Evolutionary conservation across 768 basidiomycete species (phyloP), one percentile per base, ranked within the genome.

Genomic region (Trichaptum fuscoviolaceum): DNA sequence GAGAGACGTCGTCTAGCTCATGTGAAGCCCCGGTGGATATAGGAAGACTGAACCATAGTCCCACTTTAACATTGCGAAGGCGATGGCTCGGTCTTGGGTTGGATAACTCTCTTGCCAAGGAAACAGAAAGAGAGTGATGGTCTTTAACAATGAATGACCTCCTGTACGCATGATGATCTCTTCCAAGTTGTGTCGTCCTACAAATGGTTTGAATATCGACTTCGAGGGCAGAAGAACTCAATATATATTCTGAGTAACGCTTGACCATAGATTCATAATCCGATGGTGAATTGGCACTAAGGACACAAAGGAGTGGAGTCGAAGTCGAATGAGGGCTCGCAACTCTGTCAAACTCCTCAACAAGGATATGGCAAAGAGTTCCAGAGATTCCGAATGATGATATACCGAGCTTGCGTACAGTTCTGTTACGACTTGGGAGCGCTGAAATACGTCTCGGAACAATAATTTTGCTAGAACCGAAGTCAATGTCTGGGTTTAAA

Each of bases 401-500:
- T 20, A 60, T 7, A 30, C 58, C 58, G 23, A 60, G 23, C 20
- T 10, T 30, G 10, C 58, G 58, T 20, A n/a, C n/a, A n/a, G 23
- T 7, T 10, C 23, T 20, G n/a, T 60, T 7, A 23, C n/a, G n/a
- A 23, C 23, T 10, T 30, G n/a, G 8, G 7, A 60, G 27, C n/a
- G 27, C 58, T 10, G 23, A 30, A 10, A 60, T 30, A 60, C 23
- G 27, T 30, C 58, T 60, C 8, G 58, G 58, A 23, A 60, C 58
- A 7, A 60, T 20, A 7, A 60, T 7, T 20, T 30, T 23, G 23
- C 10, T 30, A 10, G n/a, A 24, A 60, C 27, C 58, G n/a, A 60
- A 52, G 58, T 65, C 65, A 18, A 65, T 26, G 12, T 60, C 58
- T 6, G 24, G 57, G 17, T 65, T 59, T n/a, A 65, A 23, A 2